A percentile compares a stretch with the other conserved stretches of the same genome.
phyloP scores from a whole-genome alignment of 345 rosid species.

The rapeseed (Brassica napus) region DNA sequence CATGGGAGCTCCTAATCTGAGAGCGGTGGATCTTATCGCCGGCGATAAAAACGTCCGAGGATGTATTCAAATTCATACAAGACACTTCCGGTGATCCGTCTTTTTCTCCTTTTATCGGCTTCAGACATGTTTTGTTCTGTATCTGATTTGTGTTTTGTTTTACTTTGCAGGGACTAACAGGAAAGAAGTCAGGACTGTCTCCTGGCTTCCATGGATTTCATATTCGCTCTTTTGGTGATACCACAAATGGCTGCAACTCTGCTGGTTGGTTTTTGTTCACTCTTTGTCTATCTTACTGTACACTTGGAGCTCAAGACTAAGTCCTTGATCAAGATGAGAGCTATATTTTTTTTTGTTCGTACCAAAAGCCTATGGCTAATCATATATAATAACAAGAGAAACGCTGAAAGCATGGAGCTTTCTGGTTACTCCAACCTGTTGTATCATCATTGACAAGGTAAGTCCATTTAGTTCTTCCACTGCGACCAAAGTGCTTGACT shows the following conservation, averaged over 20 bases:
- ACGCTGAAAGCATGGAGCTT: too few species aligned
- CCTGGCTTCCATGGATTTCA: conserved; percentile 93
- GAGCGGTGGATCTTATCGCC: not conserved
- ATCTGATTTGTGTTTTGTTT: not conserved
- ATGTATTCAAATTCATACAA: conserved; percentile 61
- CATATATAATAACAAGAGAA: too few species aligned
- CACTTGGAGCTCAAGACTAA: not conserved
- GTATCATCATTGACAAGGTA: conserved; percentile 61
- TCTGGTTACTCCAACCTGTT: not conserved
- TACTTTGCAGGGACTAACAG: conserved; percentile 63
- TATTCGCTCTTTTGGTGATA: conserved; percentile 73
- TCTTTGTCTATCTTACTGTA: conserved; percentile 3
- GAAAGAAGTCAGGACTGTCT: conserved; percentile 68
- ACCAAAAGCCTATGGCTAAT: too few species aligned
- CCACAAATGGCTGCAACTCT: conserved; percentile 95
- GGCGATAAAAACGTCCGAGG: conserved; percentile 70
- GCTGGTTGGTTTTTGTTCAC: conserved; percentile 66
- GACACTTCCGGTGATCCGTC: conserved; percentile 54
- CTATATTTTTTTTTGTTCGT: not conserved
- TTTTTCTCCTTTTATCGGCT: not conserved
- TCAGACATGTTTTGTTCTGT: not conserved
- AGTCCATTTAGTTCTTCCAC: conserved; percentile 32
- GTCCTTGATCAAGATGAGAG: not conserved
- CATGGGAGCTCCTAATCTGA: too few species aligned
- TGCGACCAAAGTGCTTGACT: conserved; percentile 64